phyloP scores from a whole-genome alignment of 495 filamentous ascomycete species.

The Talaromyces ruber region DNA sequence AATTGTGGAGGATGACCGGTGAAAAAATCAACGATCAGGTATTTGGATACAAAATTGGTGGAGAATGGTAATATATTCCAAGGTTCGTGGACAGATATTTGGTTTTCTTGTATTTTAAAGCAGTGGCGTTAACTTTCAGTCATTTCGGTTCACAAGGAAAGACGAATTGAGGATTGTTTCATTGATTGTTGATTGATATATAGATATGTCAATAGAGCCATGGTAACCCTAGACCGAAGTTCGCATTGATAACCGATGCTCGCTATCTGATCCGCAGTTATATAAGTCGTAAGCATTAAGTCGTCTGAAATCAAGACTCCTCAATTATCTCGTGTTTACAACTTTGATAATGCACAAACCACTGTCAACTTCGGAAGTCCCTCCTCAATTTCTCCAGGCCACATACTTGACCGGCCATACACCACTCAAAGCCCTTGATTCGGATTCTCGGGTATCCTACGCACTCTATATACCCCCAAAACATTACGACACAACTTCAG shows the following conservation, averaged over 20 bases:
- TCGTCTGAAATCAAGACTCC: no score
- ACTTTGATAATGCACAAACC: background rate
- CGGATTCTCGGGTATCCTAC: background rate
- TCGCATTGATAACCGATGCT: background rate
- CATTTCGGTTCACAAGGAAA: background rate
- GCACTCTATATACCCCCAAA: background rate
- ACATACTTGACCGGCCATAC: background rate
- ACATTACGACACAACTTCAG: background rate
- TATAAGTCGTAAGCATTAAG: no score
- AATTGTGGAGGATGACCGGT: conserved; percentile 34
- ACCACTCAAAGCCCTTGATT: background rate
- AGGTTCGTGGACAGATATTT: conserved; percentile 13
- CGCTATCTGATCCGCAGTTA: no score
- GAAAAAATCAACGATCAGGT: conserved; percentile 33
- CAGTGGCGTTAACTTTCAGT: background rate
- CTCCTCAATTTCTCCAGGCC: background rate
- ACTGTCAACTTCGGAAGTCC: background rate
- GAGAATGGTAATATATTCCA: conserved; percentile 38
- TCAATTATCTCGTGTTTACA: no score
- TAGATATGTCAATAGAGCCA: no score
- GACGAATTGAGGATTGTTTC: no score
- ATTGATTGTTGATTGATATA: no score
- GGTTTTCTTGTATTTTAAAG: conserved; percentile 3
- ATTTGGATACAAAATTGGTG: conserved; percentile 41
- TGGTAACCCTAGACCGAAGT: background rate